Conservation (phyloP, 2,329 filamentous ascomycete genomes). For the Aulographum hederae region DNA sequence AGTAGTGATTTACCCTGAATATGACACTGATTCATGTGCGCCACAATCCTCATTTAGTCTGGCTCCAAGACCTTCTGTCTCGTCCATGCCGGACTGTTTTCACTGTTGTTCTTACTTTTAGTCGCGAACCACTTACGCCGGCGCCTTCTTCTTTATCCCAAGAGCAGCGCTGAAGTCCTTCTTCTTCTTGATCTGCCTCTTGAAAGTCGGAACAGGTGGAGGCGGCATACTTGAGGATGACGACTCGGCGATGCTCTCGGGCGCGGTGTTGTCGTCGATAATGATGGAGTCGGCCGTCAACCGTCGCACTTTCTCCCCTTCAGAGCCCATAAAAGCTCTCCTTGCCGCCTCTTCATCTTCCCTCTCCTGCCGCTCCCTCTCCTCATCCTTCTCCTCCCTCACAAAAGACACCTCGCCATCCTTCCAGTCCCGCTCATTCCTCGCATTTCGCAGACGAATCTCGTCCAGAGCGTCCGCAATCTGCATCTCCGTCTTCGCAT, state of each 20-base stretch:
- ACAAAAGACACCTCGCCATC: slow-evolving; percentile 40
- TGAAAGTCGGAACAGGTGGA: slow-evolving; percentile 43
- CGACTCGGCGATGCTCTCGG: background rate
- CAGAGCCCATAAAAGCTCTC: slow-evolving; percentile 49
- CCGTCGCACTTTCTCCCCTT: slow-evolving; percentile 33
- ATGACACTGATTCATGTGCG: too few relatives aligned
- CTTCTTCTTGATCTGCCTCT: slow-evolving; percentile 67
- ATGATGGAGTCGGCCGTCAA: slow-evolving; percentile 31
- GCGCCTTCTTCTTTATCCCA: slow-evolving; percentile 85
- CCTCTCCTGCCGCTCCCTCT: slow-evolving; percentile 47
- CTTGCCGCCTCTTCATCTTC: slow-evolving; percentile 73
- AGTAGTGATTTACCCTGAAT: too few relatives aligned
- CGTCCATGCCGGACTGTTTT: too few relatives aligned
- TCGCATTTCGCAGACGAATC: slow-evolving; percentile 78
- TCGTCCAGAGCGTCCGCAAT: slow-evolving; percentile 92
- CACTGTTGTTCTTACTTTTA: too few relatives aligned
- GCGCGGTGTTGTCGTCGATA: slow-evolving; percentile 11
- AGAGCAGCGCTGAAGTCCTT: slow-evolving; percentile 58
- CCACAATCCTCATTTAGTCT: too few relatives aligned
- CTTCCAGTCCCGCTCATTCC: slow-evolving; percentile 58
- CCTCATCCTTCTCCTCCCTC: slow-evolving; percentile 36
- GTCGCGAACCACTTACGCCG: too few relatives aligned
- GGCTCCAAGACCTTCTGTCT: too few relatives aligned
- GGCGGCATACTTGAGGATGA: background rate
- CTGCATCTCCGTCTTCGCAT: slow-evolving; percentile 89